Conservation (phyloP, 2,329 filamentous ascomycete genomes). For the Trichoderma breve region DNA sequence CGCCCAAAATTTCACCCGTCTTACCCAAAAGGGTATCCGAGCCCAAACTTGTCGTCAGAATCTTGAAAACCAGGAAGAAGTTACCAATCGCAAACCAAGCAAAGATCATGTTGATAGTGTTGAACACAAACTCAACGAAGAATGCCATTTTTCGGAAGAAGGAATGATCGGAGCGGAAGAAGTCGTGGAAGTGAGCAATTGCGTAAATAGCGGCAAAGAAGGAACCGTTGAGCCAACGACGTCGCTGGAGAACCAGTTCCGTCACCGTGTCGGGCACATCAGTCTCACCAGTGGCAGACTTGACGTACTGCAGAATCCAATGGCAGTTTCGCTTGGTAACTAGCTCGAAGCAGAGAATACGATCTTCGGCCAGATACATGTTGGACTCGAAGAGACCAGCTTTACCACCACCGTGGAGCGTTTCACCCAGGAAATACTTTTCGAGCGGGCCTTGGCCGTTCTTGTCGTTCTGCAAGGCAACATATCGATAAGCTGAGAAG, state of each 20-base stretch:
- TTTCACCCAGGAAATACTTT: slow-evolving; percentile 96
- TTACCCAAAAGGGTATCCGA: slow-evolving; percentile 67
- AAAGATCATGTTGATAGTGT: slow-evolving; percentile 95
- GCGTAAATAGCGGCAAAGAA: slow-evolving; percentile 98
- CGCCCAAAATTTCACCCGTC: slow-evolving; percentile 74
- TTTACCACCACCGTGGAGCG: slow-evolving; percentile 85
- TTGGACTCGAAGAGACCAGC: slow-evolving; percentile 98
- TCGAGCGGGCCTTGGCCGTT: slow-evolving; percentile 88
- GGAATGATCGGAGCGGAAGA: slow-evolving; percentile 90
- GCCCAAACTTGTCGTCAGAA: slow-evolving; percentile 84
- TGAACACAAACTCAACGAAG: slow-evolving; percentile 89
- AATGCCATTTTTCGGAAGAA: slow-evolving; percentile 85
- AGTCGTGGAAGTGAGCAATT: slow-evolving; percentile 91
- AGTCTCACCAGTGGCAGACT: slow-evolving; percentile 93
- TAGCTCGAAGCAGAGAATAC: slow-evolving; percentile 97
- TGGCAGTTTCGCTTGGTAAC: slow-evolving; percentile 96
- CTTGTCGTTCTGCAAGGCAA: slow-evolving; percentile 95
- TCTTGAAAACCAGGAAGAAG: slow-evolving; percentile 98
- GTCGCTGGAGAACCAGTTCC: slow-evolving; percentile 90
- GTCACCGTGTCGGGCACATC: slow-evolving; percentile 94
- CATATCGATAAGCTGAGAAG: slow-evolving; percentile 95
- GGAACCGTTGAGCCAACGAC: slow-evolving; percentile 95
- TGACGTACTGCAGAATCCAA: slow-evolving; percentile 98
- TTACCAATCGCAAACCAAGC: slow-evolving; percentile 98
- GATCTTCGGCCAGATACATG: slow-evolving; percentile 98